Percentiles rank a stretch among this genome's conserved stretches.
Conservation (phyloP, 768 basidiomycete genomes). For the Clavulina sp. region DNA sequence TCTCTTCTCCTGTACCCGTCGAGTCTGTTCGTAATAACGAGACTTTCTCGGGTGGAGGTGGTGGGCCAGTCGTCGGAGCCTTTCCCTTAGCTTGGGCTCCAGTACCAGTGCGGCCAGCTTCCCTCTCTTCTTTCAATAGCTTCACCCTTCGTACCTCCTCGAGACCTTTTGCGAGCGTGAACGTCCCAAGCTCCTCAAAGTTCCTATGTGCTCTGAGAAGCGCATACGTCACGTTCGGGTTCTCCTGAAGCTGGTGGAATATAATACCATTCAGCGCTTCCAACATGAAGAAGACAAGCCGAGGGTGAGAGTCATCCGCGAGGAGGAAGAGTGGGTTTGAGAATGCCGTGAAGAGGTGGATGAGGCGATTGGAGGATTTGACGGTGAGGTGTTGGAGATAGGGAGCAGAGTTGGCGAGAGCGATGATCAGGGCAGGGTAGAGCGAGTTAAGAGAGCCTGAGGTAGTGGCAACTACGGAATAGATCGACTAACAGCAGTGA, state of each 20-base stretch:
- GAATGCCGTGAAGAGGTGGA: slow-evolving; percentile 85
- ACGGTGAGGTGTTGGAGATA: slow-evolving; percentile 68
- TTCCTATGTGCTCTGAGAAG: slow-evolving; percentile 67
- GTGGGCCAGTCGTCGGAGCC: neutral
- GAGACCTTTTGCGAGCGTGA: slow-evolving; percentile 73
- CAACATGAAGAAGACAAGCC: slow-evolving; percentile 85
- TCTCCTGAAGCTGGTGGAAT: slow-evolving; percentile 56
- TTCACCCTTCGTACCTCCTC: slow-evolving; percentile 67
- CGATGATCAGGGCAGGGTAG: slow-evolving; percentile 85
- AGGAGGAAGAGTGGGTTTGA: slow-evolving; percentile 77
- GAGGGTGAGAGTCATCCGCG: slow-evolving; percentile 87
- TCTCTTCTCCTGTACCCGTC: neutral
- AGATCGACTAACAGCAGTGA: slow-evolving; percentile 44
- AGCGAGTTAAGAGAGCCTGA: slow-evolving; percentile 64
- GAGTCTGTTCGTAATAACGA: too few species aligned
- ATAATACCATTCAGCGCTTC: slow-evolving; percentile 84
- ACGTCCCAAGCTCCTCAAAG: slow-evolving; percentile 83
- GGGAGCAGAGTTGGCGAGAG: slow-evolving; percentile 76
- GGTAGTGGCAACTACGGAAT: slow-evolving; percentile 77
- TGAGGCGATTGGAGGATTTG: slow-evolving; percentile 60
- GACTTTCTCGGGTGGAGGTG: neutral
- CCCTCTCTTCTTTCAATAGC: slow-evolving; percentile 52
- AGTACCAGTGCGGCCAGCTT: slow-evolving; percentile 16
- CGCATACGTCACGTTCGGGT: slow-evolving; percentile 76
- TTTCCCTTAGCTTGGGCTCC: slow-evolving; percentile 13